phyloP scores from a whole-genome alignment of 1,284 basidiomycete genomes.

The Apiotrichum laibachii region DNA sequence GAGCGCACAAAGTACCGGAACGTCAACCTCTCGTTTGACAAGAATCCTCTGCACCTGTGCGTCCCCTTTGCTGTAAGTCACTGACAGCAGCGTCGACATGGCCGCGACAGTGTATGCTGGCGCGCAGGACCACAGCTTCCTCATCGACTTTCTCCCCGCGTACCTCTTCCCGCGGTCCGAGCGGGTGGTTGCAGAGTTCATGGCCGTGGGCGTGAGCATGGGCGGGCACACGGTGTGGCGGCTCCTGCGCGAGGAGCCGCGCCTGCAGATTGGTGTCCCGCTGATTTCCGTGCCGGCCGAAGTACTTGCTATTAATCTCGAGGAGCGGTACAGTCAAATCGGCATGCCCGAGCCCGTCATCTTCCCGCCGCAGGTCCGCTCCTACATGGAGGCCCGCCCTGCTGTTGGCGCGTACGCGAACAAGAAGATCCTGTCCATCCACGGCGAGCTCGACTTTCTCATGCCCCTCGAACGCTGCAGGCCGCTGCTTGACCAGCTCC shows the following conservation, averaged over 20 bases:
- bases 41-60: slow-evolving; percentile 60
- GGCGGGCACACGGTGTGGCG: slow-evolving; percentile 44
- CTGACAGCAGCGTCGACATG: slow-evolving; percentile 59
- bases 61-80: too few relatives aligned
- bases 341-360: slow-evolving; percentile 57
- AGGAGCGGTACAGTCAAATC: slow-evolving; percentile 16
- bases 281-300: slow-evolving; percentile 69
- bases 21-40: slow-evolving; percentile 61
- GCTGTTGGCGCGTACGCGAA: slow-evolving; percentile 56
- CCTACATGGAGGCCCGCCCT: slow-evolving; percentile 59
- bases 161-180: slow-evolving; percentile 73
- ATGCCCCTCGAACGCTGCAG: slow-evolving; percentile 30
- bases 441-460: slow-evolving; percentile 53
- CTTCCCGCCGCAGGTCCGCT: slow-evolving; percentile 50
- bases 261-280: slow-evolving; percentile 72
- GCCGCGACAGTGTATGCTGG: slow-evolving; percentile 59
- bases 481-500: not conserved
- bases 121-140: slow-evolving; percentile 65
- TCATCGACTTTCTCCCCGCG: slow-evolving; percentile 75
- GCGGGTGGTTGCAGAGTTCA: slow-evolving; percentile 64
- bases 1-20: slow-evolving; percentile 57
- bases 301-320: slow-evolving; percentile 59
- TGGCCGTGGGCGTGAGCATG: slow-evolving; percentile 55
- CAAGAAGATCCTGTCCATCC: slow-evolving; percentile 69
- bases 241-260: slow-evolving; percentile 46